A percentile compares a stretch with the other conserved stretches of the same genome.
Evolutionary conservation across 2,329 filamentous ascomycete genomes (phyloP).

Genomic region (Fusarium sp.): DNA sequence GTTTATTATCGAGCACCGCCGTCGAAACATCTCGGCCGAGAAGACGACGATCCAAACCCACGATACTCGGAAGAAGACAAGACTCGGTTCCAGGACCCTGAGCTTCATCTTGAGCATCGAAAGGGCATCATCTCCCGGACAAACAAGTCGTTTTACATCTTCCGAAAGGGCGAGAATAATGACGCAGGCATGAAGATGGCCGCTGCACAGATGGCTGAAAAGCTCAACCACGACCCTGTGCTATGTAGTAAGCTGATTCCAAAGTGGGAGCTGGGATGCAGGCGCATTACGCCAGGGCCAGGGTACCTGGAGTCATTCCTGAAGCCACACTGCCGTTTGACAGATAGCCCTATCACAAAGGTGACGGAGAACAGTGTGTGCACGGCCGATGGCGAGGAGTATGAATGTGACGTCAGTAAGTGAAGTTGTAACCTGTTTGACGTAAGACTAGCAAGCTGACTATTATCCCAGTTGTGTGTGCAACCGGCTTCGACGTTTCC

Average conservation of each 20-base stretch:
- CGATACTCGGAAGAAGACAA: conserved; percentile 54
- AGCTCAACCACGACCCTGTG: conserved; percentile 35
- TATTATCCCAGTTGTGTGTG: conserved; percentile 59
- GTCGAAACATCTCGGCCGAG: conserved; percentile 45
- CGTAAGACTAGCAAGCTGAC: not conserved
- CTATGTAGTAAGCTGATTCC: conserved; percentile 37
- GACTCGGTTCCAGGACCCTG: conserved; percentile 62
- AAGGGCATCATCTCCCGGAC: conserved; percentile 49
- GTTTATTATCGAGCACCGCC: conserved; percentile 51
- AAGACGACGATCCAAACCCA: conserved; percentile 46
- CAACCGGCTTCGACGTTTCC: conserved; percentile 67
- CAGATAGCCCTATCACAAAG: conserved; percentile 34
- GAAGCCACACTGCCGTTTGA: conserved; percentile 33
- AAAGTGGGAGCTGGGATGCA: conserved; percentile 38
- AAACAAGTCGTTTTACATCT: conserved; percentile 52
- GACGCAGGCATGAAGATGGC: conserved; percentile 36
- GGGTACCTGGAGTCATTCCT: conserved; percentile 40
- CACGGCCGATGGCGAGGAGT: conserved; percentile 35
- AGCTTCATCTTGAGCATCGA: conserved; percentile 62
- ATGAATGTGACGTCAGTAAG: conserved; percentile 40
- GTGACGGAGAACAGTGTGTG: conserved; percentile 30
- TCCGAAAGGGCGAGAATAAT: conserved; percentile 39
- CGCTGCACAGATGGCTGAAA: conserved; percentile 39
- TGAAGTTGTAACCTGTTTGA: not conserved
- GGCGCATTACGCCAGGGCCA: conserved; percentile 36